Conservation (phyloP, 169 alveolate genomes). For the Plasmodium inui region DNA sequence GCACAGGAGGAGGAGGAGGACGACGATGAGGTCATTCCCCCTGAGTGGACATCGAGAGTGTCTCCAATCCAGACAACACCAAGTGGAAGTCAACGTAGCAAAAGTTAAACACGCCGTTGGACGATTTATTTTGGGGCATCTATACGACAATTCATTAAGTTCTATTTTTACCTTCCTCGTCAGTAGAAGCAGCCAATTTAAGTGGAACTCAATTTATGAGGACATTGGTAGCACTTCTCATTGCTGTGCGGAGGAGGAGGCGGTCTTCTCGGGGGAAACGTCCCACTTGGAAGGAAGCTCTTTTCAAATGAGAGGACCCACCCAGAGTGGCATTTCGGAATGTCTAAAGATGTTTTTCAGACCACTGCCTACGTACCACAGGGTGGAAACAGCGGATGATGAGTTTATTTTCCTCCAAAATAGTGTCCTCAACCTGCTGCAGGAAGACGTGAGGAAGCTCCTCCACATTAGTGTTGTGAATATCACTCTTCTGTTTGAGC, state of each 20-base stretch:
- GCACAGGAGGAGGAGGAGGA: neutral
- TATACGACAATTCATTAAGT: slow-evolving; percentile 5
- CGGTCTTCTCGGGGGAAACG: neutral
- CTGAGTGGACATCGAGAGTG: neutral
- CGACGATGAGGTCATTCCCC: neutral
- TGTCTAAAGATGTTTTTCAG: neutral
- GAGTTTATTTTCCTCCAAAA: slow-evolving; percentile 1
- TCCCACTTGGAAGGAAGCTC: neutral
- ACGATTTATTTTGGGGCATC: slow-evolving; percentile 8
- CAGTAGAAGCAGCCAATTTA: neutral
- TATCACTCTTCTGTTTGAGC: slow-evolving; percentile 1
- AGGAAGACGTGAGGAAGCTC: slow-evolving; percentile 17
- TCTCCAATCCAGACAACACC: neutral
- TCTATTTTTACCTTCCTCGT: slow-evolving; percentile 18
- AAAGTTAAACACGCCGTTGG: neutral
- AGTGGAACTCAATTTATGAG: neutral
- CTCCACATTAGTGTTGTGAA: slow-evolving; percentile 24
- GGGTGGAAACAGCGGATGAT: neutral
- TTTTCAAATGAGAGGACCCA: neutral
- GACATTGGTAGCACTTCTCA: neutral
- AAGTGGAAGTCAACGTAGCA: neutral
- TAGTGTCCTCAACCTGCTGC: neutral
- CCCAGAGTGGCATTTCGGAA: neutral
- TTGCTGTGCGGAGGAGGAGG: neutral
- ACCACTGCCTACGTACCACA: neutral